Evolutionary conservation across 208 protist species (phyloP).

Genomic region (Wallacemonas collosoma): DNA sequence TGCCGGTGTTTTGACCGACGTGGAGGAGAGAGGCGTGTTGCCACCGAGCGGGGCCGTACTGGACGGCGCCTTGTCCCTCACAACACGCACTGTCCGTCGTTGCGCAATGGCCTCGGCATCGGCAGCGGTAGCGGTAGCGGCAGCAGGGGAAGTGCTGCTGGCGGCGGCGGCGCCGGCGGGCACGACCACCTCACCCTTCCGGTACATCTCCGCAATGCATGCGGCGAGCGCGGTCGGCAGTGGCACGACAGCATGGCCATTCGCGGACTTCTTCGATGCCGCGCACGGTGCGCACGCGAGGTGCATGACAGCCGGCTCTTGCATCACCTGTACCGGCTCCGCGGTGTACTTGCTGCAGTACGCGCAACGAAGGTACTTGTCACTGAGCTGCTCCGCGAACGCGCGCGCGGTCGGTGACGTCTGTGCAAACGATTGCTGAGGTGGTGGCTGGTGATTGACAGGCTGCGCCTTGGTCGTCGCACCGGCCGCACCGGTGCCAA

Average conservation of each 20-base stretch:
- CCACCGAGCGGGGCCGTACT: background rate
- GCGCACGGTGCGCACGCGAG: conserved; percentile 61
- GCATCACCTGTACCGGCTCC: conserved; percentile 58
- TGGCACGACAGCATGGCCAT: conserved; percentile 22
- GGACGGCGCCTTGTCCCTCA: conserved; percentile 10
- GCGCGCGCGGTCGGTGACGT: conserved; percentile 13
- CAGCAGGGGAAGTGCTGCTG: background rate
- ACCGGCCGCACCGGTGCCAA: background rate
- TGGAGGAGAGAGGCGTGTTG: background rate
- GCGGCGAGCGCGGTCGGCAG: background rate
- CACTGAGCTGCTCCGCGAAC: conserved; percentile 37
- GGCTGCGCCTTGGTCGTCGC: conserved; percentile 3
- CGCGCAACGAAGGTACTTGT: conserved; percentile 48
- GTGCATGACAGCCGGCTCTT: conserved; percentile 16
- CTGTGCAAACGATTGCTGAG: conserved; percentile 11
- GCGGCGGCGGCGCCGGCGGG: too few species aligned
- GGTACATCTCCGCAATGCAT: conserved; percentile 32
- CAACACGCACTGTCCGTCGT: conserved; percentile 34
- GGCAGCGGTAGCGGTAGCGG: background rate
- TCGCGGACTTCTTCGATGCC: conserved; percentile 23
- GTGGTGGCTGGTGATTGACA: conserved; percentile 17
- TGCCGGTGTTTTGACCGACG: background rate
- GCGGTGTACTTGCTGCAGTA: conserved; percentile 46
- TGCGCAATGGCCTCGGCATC: conserved; percentile 27
- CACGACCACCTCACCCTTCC: background rate